A percentile compares a stretch with the other conserved stretches of the same genome.
phyloP scores from a whole-genome alignment of 768 basidiomycete species.

The Mycena polygramma region DNA sequence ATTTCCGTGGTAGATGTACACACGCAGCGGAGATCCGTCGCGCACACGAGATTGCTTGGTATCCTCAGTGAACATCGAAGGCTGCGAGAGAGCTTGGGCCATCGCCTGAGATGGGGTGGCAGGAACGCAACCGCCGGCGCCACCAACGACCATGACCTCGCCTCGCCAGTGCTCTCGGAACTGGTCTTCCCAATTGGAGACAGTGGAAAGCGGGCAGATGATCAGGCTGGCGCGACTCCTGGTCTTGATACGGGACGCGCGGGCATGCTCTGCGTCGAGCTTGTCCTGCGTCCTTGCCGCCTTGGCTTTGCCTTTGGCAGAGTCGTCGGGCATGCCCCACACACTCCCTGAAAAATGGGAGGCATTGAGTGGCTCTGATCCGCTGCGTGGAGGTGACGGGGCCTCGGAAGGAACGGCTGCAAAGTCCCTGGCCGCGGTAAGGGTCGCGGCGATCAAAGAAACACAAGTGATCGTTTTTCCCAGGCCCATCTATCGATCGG shows the following conservation, averaged over 20 bases:
- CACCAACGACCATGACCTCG: conserved; percentile 86
- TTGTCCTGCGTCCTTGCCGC: conserved; percentile 77
- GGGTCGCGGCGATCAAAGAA: conserved; percentile 90
- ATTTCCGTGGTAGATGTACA: conserved; percentile 97
- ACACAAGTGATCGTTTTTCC: conserved; percentile 98
- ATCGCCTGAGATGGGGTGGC: conserved; percentile 53
- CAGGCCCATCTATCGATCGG: conserved; percentile 85
- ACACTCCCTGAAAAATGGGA: conserved; percentile 84
- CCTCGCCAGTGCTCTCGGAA: conserved; percentile 98
- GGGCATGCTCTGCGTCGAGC: conserved; percentile 74
- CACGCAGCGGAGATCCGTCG: conserved; percentile 71
- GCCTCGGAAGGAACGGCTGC: conserved; percentile 66
- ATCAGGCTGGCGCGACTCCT: conserved; percentile 94
- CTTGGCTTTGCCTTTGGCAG: conserved; percentile 74
- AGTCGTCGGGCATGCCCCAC: conserved; percentile 84
- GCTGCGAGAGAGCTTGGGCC: conserved; percentile 51
- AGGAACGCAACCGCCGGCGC: conserved; percentile 65
- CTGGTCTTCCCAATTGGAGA: conserved; percentile 99
- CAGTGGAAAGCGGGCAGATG: conserved; percentile 95
- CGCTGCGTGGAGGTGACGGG: conserved; percentile 51
- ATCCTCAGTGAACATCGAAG: conserved; percentile 48
- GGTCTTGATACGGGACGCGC: conserved; percentile 82
- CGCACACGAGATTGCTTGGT: conserved; percentile 53
- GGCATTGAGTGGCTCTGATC: conserved; percentile 50
- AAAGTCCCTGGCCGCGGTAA: conserved; percentile 76